A percentile compares a stretch with the other conserved stretches of the same genome.
Conservation (phyloP, 179 eudicot genomes). For the Sideroxylon spinosum region DNA sequence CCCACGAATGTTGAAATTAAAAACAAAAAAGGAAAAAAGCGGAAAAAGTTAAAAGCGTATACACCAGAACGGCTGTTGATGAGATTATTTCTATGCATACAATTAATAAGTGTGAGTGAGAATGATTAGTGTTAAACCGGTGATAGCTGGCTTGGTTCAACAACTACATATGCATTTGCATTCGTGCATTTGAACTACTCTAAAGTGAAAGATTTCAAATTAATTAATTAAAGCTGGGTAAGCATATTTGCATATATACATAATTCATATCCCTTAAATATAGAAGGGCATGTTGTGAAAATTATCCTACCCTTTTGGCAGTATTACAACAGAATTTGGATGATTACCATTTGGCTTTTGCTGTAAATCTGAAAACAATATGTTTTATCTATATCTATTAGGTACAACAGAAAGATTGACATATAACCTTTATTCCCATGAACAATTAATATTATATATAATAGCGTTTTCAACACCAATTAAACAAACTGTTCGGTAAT, state of each 20-base stretch:
- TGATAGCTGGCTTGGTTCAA: neutral
- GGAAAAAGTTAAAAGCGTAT: neutral
- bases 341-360: neutral
- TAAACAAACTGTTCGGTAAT: neutral
- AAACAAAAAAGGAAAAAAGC: neutral
- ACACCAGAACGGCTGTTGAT: neutral
- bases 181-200: neutral
- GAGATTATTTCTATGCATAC: neutral
- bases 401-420: neutral
- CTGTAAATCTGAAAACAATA: neutral
- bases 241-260: too few species aligned
- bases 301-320: neutral
- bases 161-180: constrained; percentile 1
- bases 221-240: too few species aligned
- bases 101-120: neutral
- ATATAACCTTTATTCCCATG: neutral
- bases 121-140: neutral
- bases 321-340: neutral
- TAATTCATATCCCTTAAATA: too few species aligned
- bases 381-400: neutral
- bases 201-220: neutral
- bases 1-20: neutral
- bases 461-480: neutral
- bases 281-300: neutral
- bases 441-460: neutral